Base-by-base conservation (phyloP, 148 eudicot genomes). In the Drosera capensis region DNA sequence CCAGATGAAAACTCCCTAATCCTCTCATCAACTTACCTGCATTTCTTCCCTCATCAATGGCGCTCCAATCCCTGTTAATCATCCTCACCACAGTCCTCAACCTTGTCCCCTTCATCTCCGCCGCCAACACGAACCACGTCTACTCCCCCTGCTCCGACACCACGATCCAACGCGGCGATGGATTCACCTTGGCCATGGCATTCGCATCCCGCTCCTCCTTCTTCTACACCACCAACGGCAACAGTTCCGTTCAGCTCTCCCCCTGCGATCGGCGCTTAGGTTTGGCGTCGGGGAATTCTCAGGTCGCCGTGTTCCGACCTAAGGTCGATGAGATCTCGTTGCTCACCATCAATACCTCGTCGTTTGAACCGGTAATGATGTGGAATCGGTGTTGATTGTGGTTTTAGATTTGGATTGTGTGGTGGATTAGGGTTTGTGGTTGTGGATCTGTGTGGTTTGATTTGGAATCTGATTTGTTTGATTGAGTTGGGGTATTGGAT, bases 201-300 rank as follows among this genome's bases (percentile, higher is more conserved):
- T 46, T 46, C 20, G 14, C 49, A 2, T 46, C 49, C 14, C 2
- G 15, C 9, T 19, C 24, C 3, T 4, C 24, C 2, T 46, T 46
- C 20, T 46, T 46, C 49, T 46, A 24, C 36, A n/a, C 24, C 3
- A n/a, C 24, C 2, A 24, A 24, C 20, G 24, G 24, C 49, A 24
- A 24, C 36, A 25, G 73, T 59, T 64, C 71, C 20, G 66, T 70
- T 50, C 94, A 77, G 60, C 74, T 82, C 37, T 87, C 96, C 1
- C 96, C 96, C 8, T 87, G 96, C 19, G 94, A 87, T 59, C 3
- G 19, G 2, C 79, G 96, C 17, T 80, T 87, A 23, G 51, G 57
- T 40, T 78, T 87, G 3, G 22, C 63, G 0, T 45, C 38, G 6
- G 44, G 18, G 38, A 53, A 48, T 16, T 73, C 88, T 36, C 62